Evolutionary conservation across 192 early-diverging fungal species (phyloP).

Genomic region (Rhizophagus sp.): DNA sequence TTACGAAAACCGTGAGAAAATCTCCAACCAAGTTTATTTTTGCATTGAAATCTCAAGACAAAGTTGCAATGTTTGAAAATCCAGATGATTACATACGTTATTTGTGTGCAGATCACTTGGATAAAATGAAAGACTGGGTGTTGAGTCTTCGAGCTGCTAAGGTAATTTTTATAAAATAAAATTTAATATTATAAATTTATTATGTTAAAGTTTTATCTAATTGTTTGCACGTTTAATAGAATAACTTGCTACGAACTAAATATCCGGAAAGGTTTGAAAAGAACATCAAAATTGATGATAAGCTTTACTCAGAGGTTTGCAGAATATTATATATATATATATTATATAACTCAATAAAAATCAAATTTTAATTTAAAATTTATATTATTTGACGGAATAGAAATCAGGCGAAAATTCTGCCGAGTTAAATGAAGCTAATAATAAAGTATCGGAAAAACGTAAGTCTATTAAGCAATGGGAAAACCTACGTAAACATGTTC

Average conservation of each 20-base stretch:
- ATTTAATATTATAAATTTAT: background rate
- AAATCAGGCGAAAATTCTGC: background rate
- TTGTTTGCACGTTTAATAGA: background rate
- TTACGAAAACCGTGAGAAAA: constrained; percentile 59
- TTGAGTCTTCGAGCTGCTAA: constrained; percentile 67
- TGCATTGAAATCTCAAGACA: constrained; percentile 80
- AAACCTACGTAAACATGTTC: background rate
- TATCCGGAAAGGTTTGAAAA: background rate
- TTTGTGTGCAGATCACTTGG: constrained; percentile 66
- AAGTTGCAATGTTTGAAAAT: constrained; percentile 78
- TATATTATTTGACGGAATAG: background rate
- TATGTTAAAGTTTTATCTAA: background rate
- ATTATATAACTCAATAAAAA: background rate
- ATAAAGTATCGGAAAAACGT: background rate
- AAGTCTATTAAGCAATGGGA: background rate
- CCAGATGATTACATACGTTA: constrained; percentile 75
- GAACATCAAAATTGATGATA: background rate
- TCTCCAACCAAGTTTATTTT: constrained; percentile 82
- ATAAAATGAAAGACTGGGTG: constrained; percentile 74
- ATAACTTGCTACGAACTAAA: background rate
- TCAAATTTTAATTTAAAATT: background rate
- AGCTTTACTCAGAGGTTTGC: background rate
- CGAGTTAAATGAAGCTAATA: background rate
- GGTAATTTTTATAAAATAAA: constrained; percentile 45
- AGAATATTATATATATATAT: background rate